Percentiles rank a stretch among this genome's conserved stretches.
phyloP scores from a whole-genome alignment of 176 grass and related monocot genomes.

The Zea luxurians region DNA sequence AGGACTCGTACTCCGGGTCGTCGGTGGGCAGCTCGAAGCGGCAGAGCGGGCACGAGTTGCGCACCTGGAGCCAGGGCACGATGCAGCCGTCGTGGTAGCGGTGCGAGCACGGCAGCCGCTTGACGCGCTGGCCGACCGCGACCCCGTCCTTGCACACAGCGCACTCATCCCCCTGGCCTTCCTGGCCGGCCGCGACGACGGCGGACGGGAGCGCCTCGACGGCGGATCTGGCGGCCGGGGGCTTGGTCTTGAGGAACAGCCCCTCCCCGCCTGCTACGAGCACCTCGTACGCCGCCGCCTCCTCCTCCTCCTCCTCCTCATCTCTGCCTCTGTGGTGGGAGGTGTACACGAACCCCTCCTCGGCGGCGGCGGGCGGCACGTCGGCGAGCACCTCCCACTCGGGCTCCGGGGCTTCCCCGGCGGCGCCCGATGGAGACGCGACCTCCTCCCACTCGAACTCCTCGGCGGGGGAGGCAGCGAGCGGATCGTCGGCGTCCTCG shows the following conservation, averaged over 20 bases:
- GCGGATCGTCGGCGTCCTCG: conserved; percentile 41
- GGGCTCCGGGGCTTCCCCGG: conserved; percentile 27
- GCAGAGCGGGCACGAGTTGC: conserved; percentile 94
- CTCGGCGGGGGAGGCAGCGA: not conserved
- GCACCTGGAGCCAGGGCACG: conserved; percentile 77
- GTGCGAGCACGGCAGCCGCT: conserved; percentile 77
- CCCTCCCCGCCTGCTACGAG: conserved; percentile 65
- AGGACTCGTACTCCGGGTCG: conserved; percentile 74
- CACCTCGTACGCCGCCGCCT: conserved; percentile 46
- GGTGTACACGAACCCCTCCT: conserved; percentile 77
- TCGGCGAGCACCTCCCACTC: conserved; percentile 71
- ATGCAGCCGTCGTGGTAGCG: conserved; percentile 89
- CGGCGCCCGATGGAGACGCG: conserved; percentile 26
- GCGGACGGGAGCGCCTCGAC: conserved; percentile 54
- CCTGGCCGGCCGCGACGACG: conserved; percentile 41
- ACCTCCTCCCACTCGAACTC: conserved; percentile 88
- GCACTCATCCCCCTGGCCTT: conserved; percentile 58
- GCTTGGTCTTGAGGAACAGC: conserved; percentile 49
- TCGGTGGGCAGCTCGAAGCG: conserved; percentile 87
- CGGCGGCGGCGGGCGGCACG: conserved; percentile 25
- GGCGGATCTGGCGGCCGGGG: conserved; percentile 54
- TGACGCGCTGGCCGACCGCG: conserved; percentile 52
- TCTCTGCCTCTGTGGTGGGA: conserved; percentile 31
- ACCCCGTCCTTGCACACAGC: conserved; percentile 74
- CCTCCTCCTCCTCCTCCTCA: not conserved